phyloP scores from a whole-genome alignment of 805 yeast species.

The Debaryomyces prosopidis region DNA sequence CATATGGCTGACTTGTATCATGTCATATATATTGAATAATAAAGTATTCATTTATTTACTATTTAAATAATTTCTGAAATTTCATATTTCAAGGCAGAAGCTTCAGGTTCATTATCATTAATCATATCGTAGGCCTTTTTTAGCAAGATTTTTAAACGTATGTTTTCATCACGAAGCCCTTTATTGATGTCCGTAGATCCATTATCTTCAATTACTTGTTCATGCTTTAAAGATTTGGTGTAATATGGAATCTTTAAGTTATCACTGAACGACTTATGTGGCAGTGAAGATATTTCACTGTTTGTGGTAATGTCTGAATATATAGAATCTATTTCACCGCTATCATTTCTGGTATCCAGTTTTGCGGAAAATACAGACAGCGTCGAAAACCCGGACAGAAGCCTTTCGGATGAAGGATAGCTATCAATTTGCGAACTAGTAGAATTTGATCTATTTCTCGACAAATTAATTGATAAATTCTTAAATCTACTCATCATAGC shows the following conservation, averaged over 20 bases:
- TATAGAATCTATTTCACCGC: conserved; percentile 25
- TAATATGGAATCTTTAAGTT: conserved; percentile 20
- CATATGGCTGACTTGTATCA: too few species aligned
- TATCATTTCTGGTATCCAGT: neutral
- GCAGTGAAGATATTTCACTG: neutral
- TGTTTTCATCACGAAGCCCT: conserved; percentile 23
- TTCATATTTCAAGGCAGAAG: conserved; percentile 13
- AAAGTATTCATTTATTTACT: neutral
- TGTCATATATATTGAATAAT: too few species aligned
- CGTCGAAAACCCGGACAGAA: conserved; percentile 9
- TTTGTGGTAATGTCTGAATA: conserved; percentile 22
- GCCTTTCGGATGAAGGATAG: conserved; percentile 2
- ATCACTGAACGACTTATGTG: conserved; percentile 15
- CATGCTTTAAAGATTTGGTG: neutral
- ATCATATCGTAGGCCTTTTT: conserved; percentile 24
- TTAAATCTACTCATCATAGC: conserved; percentile 31
- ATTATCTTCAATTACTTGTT: neutral
- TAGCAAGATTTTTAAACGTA: conserved; percentile 24
- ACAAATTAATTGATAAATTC: conserved; percentile 21
- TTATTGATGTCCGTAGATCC: neutral
- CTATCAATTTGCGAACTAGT: conserved; percentile 3
- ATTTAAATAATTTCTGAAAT: conserved; percentile 11
- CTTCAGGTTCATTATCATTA: conserved; percentile 8
- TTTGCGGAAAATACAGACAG: conserved; percentile 14
- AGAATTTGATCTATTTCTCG: conserved; percentile 13